Evolutionary conservation across 2,329 filamentous ascomycete species (phyloP).

Genomic region (Knoxdaviesia proteae): DNA sequence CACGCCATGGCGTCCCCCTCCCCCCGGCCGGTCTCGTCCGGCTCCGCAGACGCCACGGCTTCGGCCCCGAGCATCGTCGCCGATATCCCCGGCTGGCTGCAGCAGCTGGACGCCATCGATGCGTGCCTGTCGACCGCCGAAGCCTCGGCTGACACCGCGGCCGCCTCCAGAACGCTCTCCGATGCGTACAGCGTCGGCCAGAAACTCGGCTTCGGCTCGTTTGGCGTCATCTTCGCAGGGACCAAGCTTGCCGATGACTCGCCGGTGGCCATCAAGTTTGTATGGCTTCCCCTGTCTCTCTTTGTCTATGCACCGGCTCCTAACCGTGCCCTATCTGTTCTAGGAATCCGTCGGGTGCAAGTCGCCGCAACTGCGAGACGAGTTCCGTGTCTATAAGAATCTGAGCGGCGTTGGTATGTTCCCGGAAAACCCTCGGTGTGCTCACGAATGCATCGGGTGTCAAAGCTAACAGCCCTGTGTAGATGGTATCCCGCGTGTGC

Average conservation of each 20-base stretch:
- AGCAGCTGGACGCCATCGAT: conserved; percentile 1
- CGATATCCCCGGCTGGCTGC: conserved; percentile 1
- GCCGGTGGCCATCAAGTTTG: conserved; percentile 3
- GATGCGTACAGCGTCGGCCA: neutral
- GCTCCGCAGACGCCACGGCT: neutral
- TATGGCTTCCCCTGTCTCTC: neutral
- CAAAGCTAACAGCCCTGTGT: neutral
- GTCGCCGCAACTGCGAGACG: conserved; percentile 3
- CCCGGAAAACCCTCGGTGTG: too few species aligned
- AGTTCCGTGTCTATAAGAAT: conserved; percentile 3
- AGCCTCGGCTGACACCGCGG: too few species aligned
- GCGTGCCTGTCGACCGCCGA: neutral
- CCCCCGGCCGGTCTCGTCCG: too few species aligned
- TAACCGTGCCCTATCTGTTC: too few species aligned
- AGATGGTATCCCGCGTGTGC: conserved; percentile 2
- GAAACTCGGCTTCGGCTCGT: conserved; percentile 3
- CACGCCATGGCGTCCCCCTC: too few species aligned
- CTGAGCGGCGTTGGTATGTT: conserved; percentile 2
- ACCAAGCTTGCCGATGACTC: neutral
- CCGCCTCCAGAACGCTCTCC: too few species aligned
- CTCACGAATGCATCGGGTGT: too few species aligned
- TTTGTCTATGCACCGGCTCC: neutral
- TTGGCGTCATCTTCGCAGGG: conserved; percentile 4
- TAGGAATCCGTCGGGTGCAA: conserved; percentile 2
- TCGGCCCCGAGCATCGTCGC: neutral